Percentiles rank a stretch among this genome's conserved stretches.
phyloP scores from a whole-genome alignment of 1,139 yeast species.

The Diutina rugosa region DNA sequence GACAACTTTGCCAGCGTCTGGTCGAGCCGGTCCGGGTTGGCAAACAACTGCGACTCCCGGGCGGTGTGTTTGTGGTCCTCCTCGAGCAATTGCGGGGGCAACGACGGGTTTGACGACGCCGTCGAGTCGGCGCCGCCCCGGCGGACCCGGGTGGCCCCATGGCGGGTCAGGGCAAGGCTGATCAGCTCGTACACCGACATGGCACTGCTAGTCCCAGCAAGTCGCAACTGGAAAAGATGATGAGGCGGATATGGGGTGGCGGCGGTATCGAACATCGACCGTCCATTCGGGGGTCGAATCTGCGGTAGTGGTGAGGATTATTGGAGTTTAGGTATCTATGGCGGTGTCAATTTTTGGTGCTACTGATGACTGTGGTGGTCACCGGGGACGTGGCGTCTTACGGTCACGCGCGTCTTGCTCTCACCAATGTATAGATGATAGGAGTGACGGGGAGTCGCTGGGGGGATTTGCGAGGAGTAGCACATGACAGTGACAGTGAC shows the following conservation, averaged over 20 bases:
- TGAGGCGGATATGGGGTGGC: background rate
- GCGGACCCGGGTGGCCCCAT: background rate
- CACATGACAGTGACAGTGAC: too few species aligned
- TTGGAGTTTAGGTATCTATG: too few species aligned
- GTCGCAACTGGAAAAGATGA: background rate
- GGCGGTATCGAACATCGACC: background rate
- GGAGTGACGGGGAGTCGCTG: background rate
- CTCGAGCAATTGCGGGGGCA: background rate
- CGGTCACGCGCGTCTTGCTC: background rate
- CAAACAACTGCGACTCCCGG: background rate
- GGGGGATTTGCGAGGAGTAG: too few species aligned
- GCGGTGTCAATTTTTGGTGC: too few species aligned
- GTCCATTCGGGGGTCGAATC: background rate
- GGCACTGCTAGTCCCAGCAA: background rate
- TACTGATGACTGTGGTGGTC: background rate
- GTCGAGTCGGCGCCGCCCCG: background rate
- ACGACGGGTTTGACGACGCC: background rate
- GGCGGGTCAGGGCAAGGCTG: constrained; percentile 1
- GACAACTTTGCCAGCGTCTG: background rate
- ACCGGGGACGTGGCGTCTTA: background rate
- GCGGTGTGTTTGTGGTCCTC: background rate
- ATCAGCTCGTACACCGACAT: constrained; percentile 2
- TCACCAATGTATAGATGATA: too few species aligned
- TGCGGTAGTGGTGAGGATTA: too few species aligned
- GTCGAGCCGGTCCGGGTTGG: background rate